A percentile compares a stretch with the other conserved stretches of the same genome.
Evolutionary conservation across 2,329 filamentous ascomycete genomes (phyloP).

Genomic region (Beauveria sp.): DNA sequence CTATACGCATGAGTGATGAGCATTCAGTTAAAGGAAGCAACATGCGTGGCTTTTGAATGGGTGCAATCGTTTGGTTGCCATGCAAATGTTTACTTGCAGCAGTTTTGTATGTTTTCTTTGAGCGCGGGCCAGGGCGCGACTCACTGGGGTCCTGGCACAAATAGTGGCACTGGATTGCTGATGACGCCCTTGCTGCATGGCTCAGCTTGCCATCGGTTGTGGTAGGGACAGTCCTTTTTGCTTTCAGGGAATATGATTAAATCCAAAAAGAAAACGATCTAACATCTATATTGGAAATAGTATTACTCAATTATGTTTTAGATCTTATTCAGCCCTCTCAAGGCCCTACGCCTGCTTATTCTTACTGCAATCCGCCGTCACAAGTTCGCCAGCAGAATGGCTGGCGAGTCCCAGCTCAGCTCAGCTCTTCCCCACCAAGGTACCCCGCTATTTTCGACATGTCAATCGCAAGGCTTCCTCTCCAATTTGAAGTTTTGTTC

Average conservation of each 20-base stretch:
- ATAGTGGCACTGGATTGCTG: neutral
- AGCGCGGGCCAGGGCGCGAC: conserved; percentile 3
- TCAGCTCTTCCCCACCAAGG: conserved; percentile 3
- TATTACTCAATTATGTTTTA: neutral
- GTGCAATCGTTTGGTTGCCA: neutral
- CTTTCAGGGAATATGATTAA: neutral
- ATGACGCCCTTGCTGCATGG: neutral
- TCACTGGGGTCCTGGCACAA: neutral
- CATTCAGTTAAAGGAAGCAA: neutral
- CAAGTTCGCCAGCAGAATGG: neutral
- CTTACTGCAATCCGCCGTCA: neutral
- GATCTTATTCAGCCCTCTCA: neutral
- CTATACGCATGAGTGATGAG: neutral
- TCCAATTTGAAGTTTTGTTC: neutral
- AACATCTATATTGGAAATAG: neutral
- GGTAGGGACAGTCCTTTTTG: neutral
- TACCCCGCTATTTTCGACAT: conserved; percentile 8
- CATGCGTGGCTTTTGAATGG: neutral
- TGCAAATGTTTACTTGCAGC: conserved; percentile 7
- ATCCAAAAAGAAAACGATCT: neutral
- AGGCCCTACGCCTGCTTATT: neutral
- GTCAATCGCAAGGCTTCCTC: neutral
- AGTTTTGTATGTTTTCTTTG: neutral
- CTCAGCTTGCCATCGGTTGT: too few species aligned
- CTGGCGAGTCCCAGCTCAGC: neutral